Conservation (phyloP, 352 stramenopile species). For the Globisporangium polare region DNA sequence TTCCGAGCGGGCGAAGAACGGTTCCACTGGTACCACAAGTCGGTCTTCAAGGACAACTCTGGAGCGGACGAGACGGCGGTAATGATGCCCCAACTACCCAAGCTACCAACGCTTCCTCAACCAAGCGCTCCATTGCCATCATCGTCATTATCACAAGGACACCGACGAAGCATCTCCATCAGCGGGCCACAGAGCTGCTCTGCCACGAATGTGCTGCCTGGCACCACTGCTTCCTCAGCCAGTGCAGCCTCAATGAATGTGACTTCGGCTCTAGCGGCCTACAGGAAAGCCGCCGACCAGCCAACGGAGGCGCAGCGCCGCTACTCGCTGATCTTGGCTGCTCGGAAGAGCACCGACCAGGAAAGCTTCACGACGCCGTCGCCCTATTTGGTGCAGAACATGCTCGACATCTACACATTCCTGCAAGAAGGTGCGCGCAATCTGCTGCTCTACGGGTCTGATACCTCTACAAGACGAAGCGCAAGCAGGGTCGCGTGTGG, state of each 20-base stretch:
- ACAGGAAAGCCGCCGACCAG: not conserved
- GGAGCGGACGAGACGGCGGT: not conserved
- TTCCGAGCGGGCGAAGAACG: conserved; percentile 52
- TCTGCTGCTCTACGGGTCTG: conserved; percentile 39
- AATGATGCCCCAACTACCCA: conserved; percentile 1
- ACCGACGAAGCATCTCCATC: not conserved
- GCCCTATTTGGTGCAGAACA: conserved; percentile 37
- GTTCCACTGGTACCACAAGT: conserved; percentile 63
- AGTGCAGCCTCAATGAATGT: not conserved
- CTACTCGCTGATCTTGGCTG: conserved; percentile 23
- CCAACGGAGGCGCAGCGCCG: conserved; percentile 7
- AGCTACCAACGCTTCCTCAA: not conserved
- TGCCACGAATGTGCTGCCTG: not conserved
- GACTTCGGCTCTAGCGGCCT: not conserved
- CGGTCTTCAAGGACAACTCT: conserved; percentile 20
- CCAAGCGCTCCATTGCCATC: not conserved
- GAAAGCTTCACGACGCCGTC: conserved; percentile 29
- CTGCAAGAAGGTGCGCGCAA: conserved; percentile 35
- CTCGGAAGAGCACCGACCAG: conserved; percentile 20
- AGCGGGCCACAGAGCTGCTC: not conserved
- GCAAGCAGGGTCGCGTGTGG: conserved; percentile 49
- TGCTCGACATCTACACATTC: conserved; percentile 47
- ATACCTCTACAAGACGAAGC: conserved; percentile 35
- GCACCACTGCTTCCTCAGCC: not conserved
- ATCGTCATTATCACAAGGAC: not conserved